Evolutionary conservation across 2,329 filamentous ascomycete species (phyloP).

Genomic region (Monosporascus sp.): DNA sequence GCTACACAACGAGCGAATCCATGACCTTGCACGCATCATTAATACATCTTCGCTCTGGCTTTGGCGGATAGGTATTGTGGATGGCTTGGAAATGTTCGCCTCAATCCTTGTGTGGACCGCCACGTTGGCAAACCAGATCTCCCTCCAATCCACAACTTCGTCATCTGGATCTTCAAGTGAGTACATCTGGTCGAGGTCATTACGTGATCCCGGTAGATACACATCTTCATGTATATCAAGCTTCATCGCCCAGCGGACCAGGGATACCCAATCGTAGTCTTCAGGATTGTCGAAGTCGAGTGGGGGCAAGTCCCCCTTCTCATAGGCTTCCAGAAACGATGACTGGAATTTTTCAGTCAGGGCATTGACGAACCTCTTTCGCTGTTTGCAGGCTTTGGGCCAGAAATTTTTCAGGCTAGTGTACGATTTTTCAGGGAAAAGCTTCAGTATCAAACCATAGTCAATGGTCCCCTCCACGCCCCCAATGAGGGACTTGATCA

Average conservation of each 20-base stretch:
- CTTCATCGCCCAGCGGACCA: slow-evolving; percentile 63
- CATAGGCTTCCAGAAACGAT: slow-evolving; percentile 61
- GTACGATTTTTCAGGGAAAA: slow-evolving; percentile 50
- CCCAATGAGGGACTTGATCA: slow-evolving; percentile 53
- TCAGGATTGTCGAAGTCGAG: slow-evolving; percentile 60
- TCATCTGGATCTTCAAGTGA: slow-evolving; percentile 31
- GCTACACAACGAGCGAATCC: slow-evolving; percentile 54
- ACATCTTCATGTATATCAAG: slow-evolving; percentile 42
- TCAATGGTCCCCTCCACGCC: slow-evolving; percentile 56
- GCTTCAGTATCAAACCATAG: slow-evolving; percentile 52
- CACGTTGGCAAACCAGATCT: slow-evolving; percentile 50
- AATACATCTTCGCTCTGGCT: slow-evolving; percentile 21
- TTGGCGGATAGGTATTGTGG: slow-evolving; percentile 28
- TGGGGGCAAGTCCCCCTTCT: slow-evolving; percentile 51
- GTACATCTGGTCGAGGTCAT: slow-evolving; percentile 39
- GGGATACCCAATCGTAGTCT: slow-evolving; percentile 61
- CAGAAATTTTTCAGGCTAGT: slow-evolving; percentile 51
- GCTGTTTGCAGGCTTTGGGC: slow-evolving; percentile 45
- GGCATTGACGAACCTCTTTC: slow-evolving; percentile 48
- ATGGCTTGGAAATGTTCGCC: slow-evolving; percentile 44
- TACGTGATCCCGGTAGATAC: slow-evolving; percentile 42
- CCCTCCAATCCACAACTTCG: slow-evolving; percentile 44
- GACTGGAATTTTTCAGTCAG: slow-evolving; percentile 60
- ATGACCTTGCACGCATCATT: slow-evolving; percentile 47
- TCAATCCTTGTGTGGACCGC: slow-evolving; percentile 55